Base-by-base conservation (phyloP, 345 rosid species). In the Hirschfeldia incana region DNA sequence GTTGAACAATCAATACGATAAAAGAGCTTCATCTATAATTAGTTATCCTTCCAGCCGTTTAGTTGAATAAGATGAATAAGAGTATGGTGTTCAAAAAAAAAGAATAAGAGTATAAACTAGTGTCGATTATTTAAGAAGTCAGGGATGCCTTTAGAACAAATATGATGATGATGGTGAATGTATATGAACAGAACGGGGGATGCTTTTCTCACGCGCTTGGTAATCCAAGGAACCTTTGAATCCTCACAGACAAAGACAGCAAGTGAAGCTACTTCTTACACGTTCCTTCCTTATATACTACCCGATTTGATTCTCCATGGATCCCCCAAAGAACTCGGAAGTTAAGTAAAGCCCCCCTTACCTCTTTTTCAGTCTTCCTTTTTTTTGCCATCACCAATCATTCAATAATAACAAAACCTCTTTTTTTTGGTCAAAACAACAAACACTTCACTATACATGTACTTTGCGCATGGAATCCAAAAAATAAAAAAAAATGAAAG, bases 181-280 rank as follows among this genome's bases (percentile, higher is more conserved):
- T 1, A 8, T 46, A 33, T 16, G 57, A 29, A 72, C 51, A 71
- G 64, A 65, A 1, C 13, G 4, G 15, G 15, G 58, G 33, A 73
- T 63, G 72, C 79, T 74, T 12, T 51, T 53, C n/a, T 37, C 53
- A 39, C 12, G 46, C 12, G 12, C 44, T 37, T 37, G 44, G 12
- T 3, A 11, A 11, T 37, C 44, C 44, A 64, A 4, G 10, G 79
- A 75, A 75, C 58, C 46, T 44, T 64, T 42, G 75, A 65, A 74
- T 63, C 82, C 46, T 53, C 10, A 26, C 4, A 8, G 69, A 80
- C 73, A 75, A 57, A 61, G 83, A 75, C 76, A 75, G 44, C 26
- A 70, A 70, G 83, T 80, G 83, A 75, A 80, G 75, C 64, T 26
- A 42, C 67, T 80, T 74, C 55, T 70, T 75, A 30, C 83, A 80